phyloP scores from a whole-genome alignment of 1,284 basidiomycete species.

The Wallemia hederae region DNA sequence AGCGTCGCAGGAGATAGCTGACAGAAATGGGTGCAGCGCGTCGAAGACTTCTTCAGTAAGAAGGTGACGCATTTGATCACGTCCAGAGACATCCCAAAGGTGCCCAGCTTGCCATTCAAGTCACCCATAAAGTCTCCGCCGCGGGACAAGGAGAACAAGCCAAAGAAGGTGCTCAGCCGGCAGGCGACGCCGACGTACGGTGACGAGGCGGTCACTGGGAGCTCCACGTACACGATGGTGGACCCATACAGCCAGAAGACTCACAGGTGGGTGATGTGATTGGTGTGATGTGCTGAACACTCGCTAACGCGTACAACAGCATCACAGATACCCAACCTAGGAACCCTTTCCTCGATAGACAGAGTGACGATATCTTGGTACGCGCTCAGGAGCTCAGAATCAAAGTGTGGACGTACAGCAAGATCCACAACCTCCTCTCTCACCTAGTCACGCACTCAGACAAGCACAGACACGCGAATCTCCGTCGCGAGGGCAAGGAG shows the following conservation, averaged over 20 bases:
- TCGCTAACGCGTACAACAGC: background rate
- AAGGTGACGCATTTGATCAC: background rate
- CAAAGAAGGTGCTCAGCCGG: background rate
- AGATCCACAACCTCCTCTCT: background rate
- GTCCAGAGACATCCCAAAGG: background rate
- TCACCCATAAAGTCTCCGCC: background rate
- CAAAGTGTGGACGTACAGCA: background rate
- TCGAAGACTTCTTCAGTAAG: background rate
- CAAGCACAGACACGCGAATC: background rate
- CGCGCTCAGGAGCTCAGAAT: background rate
- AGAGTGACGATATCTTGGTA: background rate
- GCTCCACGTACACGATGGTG: background rate
- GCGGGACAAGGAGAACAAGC: background rate
- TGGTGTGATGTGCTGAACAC: too few relatives aligned
- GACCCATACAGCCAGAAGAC: background rate
- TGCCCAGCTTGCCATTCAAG: background rate
- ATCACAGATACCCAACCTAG: background rate
- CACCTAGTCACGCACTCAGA: background rate
- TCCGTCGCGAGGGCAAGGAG: too few relatives aligned
- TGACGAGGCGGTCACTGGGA: background rate
- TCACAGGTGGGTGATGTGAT: too few relatives aligned
- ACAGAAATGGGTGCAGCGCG: background rate
- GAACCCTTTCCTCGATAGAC: background rate
- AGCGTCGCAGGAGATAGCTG: background rate
- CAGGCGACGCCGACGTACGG: background rate